Conservation (phyloP, 106 monocot genomes). For the Dendrobium officinale region DNA sequence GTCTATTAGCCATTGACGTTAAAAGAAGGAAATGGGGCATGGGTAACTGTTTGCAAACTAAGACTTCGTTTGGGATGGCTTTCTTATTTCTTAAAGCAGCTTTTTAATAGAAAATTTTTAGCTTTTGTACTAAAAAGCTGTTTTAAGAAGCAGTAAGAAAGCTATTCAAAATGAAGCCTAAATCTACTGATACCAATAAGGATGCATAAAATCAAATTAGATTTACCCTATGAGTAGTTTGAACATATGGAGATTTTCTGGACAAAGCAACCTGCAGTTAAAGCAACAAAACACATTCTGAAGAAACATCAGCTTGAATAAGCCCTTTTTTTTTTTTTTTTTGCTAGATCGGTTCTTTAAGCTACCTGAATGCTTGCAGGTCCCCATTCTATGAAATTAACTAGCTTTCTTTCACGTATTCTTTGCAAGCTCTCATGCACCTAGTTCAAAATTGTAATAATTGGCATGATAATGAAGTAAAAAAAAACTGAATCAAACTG, state of each 20-base stretch:
- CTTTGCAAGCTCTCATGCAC: slow-evolving; percentile 98
- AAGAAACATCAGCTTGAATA: background rate
- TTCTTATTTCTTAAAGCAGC: too few relatives aligned
- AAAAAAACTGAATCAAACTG: background rate
- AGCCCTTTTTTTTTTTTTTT: background rate
- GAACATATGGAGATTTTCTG: slow-evolving; percentile 96
- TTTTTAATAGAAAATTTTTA: too few relatives aligned
- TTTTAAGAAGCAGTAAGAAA: too few relatives aligned
- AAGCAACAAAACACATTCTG: background rate
- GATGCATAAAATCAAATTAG: background rate
- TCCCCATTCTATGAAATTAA: slow-evolving; percentile 99
- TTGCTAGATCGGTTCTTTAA: background rate
- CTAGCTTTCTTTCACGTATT: slow-evolving; percentile 95
- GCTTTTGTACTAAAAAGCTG: too few relatives aligned
- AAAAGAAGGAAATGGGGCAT: background rate
- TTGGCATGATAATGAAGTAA: background rate
- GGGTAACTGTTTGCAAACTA: background rate
- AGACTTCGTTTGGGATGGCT: too few relatives aligned
- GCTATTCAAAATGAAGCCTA: background rate
- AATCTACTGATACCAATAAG: background rate
- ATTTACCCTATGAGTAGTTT: slow-evolving; percentile 91
- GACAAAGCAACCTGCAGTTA: slow-evolving; percentile 84
- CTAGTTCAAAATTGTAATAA: slow-evolving; percentile 25
- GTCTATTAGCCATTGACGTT: background rate
- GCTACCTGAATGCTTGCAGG: slow-evolving; percentile 98